Conservation (phyloP, 768 basidiomycete genomes). For the Tulasnella sp. region DNA sequence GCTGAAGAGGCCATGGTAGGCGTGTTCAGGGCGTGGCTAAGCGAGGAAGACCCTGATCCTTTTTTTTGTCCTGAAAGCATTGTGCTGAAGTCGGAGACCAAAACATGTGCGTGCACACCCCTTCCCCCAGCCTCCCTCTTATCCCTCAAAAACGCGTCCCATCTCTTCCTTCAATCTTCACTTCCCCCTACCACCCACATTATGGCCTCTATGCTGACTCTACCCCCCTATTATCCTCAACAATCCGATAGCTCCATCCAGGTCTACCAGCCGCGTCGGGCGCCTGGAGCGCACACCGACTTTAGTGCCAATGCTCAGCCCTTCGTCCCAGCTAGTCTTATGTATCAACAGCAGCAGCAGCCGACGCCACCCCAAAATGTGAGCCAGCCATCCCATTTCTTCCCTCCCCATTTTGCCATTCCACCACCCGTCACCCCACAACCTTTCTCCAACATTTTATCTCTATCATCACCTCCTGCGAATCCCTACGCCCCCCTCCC, state of each 20-base stretch:
- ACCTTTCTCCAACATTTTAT: slow-evolving; percentile 36
- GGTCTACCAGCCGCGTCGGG: slow-evolving; percentile 68
- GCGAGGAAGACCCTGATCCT: slow-evolving; percentile 22
- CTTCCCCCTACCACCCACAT: not conserved
- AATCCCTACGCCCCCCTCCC: slow-evolving; percentile 21
- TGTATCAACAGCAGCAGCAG: slow-evolving; percentile 45
- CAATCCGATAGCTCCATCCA: slow-evolving; percentile 55
- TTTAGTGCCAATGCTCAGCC: slow-evolving; percentile 75
- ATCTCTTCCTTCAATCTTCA: slow-evolving; percentile 7
- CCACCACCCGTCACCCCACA: slow-evolving; percentile 30
- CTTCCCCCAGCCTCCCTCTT: not conserved
- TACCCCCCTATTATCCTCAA: slow-evolving; percentile 6
- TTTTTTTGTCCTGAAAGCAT: slow-evolving; percentile 46
- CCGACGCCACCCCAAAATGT: slow-evolving; percentile 31
- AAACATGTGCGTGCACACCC: slow-evolving; percentile 56
- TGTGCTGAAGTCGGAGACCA: slow-evolving; percentile 81
- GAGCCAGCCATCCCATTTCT: slow-evolving; percentile 33
- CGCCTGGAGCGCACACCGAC: slow-evolving; percentile 59
- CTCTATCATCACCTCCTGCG: slow-evolving; percentile 29
- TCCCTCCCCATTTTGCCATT: slow-evolving; percentile 34
- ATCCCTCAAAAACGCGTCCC: slow-evolving; percentile 14
- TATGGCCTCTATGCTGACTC: slow-evolving; percentile 18
- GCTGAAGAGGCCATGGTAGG: slow-evolving; percentile 71
- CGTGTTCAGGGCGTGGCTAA: slow-evolving; percentile 21
- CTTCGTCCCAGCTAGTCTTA: slow-evolving; percentile 73